These are phyloP conservation scores for Xylaria sp. DNA, from an alignment of 2,329 filamentous ascomycete species.

Conservation along the genomic window DNA sequence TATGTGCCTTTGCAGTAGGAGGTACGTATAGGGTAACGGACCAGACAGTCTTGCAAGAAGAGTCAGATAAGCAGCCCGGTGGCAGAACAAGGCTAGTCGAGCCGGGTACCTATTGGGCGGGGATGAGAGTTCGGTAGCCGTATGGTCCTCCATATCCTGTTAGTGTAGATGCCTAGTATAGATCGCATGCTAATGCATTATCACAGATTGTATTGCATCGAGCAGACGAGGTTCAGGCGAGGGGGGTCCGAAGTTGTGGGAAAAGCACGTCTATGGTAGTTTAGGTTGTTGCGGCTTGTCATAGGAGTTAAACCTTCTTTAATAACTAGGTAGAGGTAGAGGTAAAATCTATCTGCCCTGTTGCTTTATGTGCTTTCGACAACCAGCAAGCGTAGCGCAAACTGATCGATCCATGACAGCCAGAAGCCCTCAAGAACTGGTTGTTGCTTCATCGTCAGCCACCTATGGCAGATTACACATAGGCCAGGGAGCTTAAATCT, in stretches of 20 bases:
- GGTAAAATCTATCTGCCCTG: too few species aligned
- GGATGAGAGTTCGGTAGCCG: not conserved
- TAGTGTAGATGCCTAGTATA: not conserved
- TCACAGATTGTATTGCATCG: conserved; percentile 24
- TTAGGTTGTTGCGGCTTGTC: too few species aligned
- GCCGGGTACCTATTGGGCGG: too few species aligned
- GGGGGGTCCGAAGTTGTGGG: conserved; percentile 21
- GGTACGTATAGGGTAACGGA: conserved; percentile 13
- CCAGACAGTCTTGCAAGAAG: conserved; percentile 5
- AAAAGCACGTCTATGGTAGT: conserved; percentile 7
- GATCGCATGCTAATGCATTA: conserved; percentile 20
- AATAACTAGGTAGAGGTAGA: too few species aligned
- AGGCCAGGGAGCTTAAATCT: conserved; percentile 25
- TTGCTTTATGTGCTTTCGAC: too few species aligned
- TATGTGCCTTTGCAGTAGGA: too few species aligned
- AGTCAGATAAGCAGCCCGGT: conserved; percentile 20
- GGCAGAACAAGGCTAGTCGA: not conserved
- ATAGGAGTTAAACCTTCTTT: too few species aligned
- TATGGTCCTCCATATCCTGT: not conserved
- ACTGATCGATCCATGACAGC: not conserved
- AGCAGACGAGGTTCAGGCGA: conserved; percentile 14
- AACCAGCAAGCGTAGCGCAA: too few species aligned
- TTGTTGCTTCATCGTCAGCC: not conserved
- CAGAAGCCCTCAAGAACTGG: conserved; percentile 1
- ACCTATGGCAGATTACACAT: conserved; percentile 2